Evolutionary conservation across 345 rosid species (phyloP), one percentile per base, ranked within the genome.

Genomic region (Aquilaria malaccensis): DNA sequence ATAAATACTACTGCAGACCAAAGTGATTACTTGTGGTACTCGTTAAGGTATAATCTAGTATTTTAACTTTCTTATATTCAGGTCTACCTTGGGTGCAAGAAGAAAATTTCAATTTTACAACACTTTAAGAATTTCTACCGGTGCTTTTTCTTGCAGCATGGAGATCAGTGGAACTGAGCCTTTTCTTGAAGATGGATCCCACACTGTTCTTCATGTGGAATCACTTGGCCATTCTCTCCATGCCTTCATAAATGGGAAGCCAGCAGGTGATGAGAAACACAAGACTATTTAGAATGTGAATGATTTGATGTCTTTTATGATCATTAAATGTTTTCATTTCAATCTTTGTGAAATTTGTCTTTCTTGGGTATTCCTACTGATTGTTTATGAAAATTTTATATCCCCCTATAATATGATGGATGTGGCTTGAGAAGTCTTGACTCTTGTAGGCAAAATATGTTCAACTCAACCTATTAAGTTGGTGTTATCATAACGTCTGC

Each of bases 11-110:
- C 97, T 57, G 86, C 94, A 60, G 97, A 93, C 70, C 63, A 72
- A 72, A 93, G 89, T 41, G 97, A 93, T 62, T 93, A 84, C 83
- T 69, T 93, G 64, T 93, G 98, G 98, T 93, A 93, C 74, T 89
- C 97, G 4, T 66, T 79, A 65, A 85, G 96, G 98, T 93, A 78
- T 53, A 37, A 37, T 31, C 31, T 33, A 51, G 55, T 63, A 53
- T 14, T 37, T 37, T 37, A 9, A 37, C 43, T 37, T 37, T 37
- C 43, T 37, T 37, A 37, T 37, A 37, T 37, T 37, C 43, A 37
- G 7, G 2, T 37, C 43, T 37, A 37, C 43, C 43, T 37, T 37
- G 43, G 43, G 43, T 4, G 43, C 43, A 37, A 37, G 43, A 37
- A 63, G 45, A 60, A 33, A 33, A 50, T 69, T 9, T 32, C 9